phyloP scores from a whole-genome alignment of 208 protist species.

The Strigomonas culicis region DNA sequence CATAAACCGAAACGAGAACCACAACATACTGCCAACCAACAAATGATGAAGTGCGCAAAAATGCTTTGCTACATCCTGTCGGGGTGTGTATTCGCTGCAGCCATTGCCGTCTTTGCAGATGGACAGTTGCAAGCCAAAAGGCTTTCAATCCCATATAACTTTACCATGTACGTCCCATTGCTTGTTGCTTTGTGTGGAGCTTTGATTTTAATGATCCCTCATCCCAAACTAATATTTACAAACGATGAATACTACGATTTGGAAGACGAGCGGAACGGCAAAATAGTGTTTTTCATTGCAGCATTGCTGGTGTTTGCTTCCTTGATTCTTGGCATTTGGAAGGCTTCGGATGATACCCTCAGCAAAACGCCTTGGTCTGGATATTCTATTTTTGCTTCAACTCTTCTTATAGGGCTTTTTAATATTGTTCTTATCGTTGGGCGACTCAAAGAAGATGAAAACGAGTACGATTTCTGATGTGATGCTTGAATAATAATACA shows the following conservation, averaged over 20 bases:
- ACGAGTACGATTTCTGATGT: too few relatives aligned
- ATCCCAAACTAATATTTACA: conserved; percentile 28
- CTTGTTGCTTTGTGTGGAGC: conserved; percentile 42
- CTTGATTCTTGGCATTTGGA: conserved; percentile 50
- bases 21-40: too few relatives aligned
- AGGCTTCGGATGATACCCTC: conserved; percentile 25
- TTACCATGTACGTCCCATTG: conserved; percentile 61
- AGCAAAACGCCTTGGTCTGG: not conserved
- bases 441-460: too few relatives aligned
- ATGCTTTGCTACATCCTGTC: conserved; percentile 7
- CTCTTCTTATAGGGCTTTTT: too few relatives aligned
- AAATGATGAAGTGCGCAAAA: not conserved
- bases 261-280: conserved; percentile 29
- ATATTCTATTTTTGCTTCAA: too few relatives aligned
- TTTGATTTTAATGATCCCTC: conserved; percentile 43
- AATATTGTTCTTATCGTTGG: too few relatives aligned
- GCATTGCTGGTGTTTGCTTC: conserved; percentile 46
- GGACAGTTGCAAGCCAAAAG: conserved; percentile 45
- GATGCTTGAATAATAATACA: too few relatives aligned
- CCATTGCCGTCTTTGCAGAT: conserved; percentile 50
- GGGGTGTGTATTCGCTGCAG: conserved; percentile 35
- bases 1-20: not conserved
- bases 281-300: conserved; percentile 52
- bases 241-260: conserved; percentile 29
- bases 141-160: conserved; percentile 46